Percentiles rank a stretch among this genome's conserved stretches.
These are phyloP conservation scores for Trichoderma sp. DNA, from an alignment of 2,329 filamentous ascomycete genomes.

Conservation along the genomic window DNA sequence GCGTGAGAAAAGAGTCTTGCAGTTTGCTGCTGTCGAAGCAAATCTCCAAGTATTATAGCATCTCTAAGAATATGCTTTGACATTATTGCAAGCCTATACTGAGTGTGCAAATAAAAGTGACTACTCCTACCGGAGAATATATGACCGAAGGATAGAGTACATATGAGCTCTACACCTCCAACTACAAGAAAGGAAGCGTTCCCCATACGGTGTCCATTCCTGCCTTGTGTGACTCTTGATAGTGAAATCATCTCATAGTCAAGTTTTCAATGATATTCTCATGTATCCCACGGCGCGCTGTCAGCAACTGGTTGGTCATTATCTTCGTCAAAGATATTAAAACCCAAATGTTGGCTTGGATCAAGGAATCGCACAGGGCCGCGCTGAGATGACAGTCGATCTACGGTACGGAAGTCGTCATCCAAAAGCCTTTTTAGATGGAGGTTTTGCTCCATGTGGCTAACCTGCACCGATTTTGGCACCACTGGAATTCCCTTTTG, in stretches of 20 bases:
- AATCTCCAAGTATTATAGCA: too few relatives aligned
- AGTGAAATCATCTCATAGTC: not conserved
- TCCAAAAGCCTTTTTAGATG: not conserved
- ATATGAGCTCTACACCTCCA: not conserved
- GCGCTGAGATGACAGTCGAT: not conserved
- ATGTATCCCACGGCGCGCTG: not conserved
- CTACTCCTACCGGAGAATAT: not conserved
- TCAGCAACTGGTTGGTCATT: slow-evolving; percentile 1
- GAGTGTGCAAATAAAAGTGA: not conserved
- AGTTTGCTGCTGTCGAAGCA: too few relatives aligned
- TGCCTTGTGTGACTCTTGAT: not conserved
- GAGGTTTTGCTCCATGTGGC: slow-evolving; percentile 1
- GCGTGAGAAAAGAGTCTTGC: too few relatives aligned
- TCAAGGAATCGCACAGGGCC: not conserved
- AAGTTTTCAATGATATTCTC: not conserved
- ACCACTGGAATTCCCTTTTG: not conserved
- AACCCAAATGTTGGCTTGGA: not conserved
- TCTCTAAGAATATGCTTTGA: too few relatives aligned
- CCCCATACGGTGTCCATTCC: not conserved
- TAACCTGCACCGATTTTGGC: not conserved
- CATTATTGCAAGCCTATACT: rapidly evolving
- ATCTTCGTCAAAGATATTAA: slow-evolving; percentile 5
- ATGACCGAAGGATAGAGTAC: not conserved
- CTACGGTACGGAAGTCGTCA: not conserved
- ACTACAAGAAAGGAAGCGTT: not conserved